Percentiles rank a stretch among this genome's conserved stretches.
phyloP scores from a whole-genome alignment of 306 rosid genomes.

The Inga laurina region DNA sequence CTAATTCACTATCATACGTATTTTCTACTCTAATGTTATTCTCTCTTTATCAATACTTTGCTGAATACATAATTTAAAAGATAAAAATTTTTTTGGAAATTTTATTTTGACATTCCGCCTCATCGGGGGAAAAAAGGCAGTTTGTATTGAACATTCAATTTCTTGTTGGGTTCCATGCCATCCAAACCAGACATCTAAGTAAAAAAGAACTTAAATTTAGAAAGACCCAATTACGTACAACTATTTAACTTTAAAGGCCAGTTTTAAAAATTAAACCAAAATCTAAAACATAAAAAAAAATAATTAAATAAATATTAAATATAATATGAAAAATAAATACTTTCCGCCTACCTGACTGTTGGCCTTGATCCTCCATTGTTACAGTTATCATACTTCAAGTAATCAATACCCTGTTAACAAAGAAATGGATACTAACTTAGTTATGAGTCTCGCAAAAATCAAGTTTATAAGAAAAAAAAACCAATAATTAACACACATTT shows the following conservation, averaged over 20 bases:
- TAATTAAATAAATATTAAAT: background rate
- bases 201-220: background rate
- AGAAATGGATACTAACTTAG: background rate
- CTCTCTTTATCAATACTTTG: background rate
- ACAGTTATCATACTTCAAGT: constrained; percentile 97
- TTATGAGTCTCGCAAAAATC: background rate
- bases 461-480: background rate
- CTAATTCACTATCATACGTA: background rate
- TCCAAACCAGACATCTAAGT: background rate
- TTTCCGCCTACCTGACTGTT: constrained; percentile 61
- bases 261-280: background rate
- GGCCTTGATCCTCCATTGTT: constrained; percentile 72
- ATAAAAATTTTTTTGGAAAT: background rate
- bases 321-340: background rate
- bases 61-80: background rate
- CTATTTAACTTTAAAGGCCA: background rate
- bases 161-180: background rate
- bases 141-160: background rate
- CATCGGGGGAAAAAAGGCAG: background rate
- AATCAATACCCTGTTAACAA: constrained; percentile 82
- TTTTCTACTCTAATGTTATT: background rate
- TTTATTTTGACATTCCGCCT: background rate
- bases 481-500: background rate
- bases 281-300: background rate
- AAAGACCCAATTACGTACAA: background rate